Conservation (phyloP, 1,139 yeast species). For the Pneumocystis wakefieldiae region DNA sequence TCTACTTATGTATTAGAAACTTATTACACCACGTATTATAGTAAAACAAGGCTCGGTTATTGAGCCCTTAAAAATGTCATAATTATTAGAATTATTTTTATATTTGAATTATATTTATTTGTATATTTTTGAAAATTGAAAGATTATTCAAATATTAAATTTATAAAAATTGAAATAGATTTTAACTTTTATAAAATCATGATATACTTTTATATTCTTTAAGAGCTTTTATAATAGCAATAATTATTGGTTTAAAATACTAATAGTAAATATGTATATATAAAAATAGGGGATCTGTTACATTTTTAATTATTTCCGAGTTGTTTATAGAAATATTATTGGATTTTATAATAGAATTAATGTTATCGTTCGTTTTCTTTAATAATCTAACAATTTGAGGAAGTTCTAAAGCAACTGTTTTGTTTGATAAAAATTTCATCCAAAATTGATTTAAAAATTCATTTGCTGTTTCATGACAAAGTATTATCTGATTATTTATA, state of each 20-base stretch:
- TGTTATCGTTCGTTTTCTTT: conserved; percentile 33
- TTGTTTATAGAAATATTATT: conserved; percentile 4
- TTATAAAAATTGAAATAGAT: not conserved
- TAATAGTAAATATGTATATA: conserved; percentile 18
- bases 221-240: conserved; percentile 29
- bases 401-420: conserved; percentile 35
- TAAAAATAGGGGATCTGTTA: conserved; percentile 15
- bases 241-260: conserved; percentile 27
- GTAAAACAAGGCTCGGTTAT: not conserved
- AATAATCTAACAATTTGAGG: conserved; percentile 35
- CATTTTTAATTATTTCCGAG: not conserved
- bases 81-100: not conserved
- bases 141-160: not conserved
- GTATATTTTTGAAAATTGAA: not conserved
- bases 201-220: conserved; percentile 24
- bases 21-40: not conserved
- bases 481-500: conserved; percentile 15
- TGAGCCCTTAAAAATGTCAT: not conserved
- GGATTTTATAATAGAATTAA: conserved; percentile 25
- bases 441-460: conserved; percentile 62
- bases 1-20: not conserved
- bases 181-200: not conserved
- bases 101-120: not conserved
- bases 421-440: conserved; percentile 45
- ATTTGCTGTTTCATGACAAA: conserved; percentile 45